These are phyloP conservation scores for Kockiozyma suomiensis DNA, from an alignment of 805 yeast species.

Conservation along the genomic window DNA sequence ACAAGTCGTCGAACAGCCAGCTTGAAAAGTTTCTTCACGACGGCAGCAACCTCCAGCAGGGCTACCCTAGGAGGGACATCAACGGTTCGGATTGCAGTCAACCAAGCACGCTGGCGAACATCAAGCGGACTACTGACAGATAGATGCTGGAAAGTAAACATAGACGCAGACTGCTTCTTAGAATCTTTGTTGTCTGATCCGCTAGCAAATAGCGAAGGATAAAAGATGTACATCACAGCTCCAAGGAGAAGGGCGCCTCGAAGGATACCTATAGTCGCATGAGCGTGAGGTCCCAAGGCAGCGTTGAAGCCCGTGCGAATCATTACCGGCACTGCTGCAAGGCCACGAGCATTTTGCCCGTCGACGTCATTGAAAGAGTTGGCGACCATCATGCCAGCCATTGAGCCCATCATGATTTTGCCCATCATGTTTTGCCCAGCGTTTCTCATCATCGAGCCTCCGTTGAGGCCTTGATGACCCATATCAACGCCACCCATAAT, in stretches of 20 bases:
- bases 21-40: conserved; percentile 25
- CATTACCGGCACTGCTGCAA: conserved; percentile 40
- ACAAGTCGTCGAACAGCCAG: conserved; percentile 33
- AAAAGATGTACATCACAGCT: conserved; percentile 37
- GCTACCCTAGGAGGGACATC: conserved; percentile 34
- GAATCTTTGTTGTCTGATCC: conserved; percentile 3
- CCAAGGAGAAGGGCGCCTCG: conserved; percentile 40
- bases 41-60: conserved; percentile 19
- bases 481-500: conserved; percentile 13
- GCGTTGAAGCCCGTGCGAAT: conserved; percentile 17
- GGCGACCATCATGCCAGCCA: conserved; percentile 45
- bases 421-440: conserved; percentile 31
- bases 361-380: conserved; percentile 31
- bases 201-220: conserved; percentile 35
- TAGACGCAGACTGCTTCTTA: conserved; percentile 18
- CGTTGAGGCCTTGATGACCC: conserved; percentile 1
- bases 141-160: conserved; percentile 8
- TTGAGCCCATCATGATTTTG: conserved; percentile 43
- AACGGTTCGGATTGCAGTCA: conserved; percentile 37
- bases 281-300: conserved; percentile 26
- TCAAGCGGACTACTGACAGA: conserved; percentile 28
- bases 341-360: conserved; percentile 37
- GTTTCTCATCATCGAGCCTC: conserved; percentile 1
- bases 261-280: conserved; percentile 27
- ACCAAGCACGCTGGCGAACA: conserved; percentile 37